Evolutionary conservation across 768 basidiomycete species (phyloP), one percentile per base, ranked within the genome.

Genomic region (Podaxis rugospora): DNA sequence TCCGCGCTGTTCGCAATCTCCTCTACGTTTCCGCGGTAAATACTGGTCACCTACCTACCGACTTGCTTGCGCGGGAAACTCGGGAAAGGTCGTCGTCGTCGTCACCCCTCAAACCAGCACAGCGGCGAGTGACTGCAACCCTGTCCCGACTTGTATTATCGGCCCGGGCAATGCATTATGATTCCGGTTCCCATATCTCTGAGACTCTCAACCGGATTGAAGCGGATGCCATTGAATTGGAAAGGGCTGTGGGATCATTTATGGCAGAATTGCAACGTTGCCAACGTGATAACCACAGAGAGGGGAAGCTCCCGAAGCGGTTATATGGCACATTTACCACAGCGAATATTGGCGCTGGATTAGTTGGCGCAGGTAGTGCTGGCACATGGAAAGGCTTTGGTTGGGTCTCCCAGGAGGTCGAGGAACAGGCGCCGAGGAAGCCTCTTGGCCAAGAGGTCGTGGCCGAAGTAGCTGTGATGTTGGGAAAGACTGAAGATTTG

Each of bases 131-230:
- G 35, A 92, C 93, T 1, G 91, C 93, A 6, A 93, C 93, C 0
- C 77, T 96, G 7, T 95, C 92, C 18, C 89, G 95, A 70, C 79
- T 98, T 28, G 91, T 96, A 32, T 83, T 97, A 2, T 92, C 90
- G 6, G 87, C 92, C n/a, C 88, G 96, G 52, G 93, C 95, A 0
- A 88, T 92, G 74, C 86, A 90, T 66, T 92, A 90, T 62, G 88
- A 92, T 67, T 87, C 89, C 0, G 87, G 85, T 14, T 80, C 83
- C 1, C 78, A 83, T 23, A 71, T 84, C 3, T 71, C 79, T 10
- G 86, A 90, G 62, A 89, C 88, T 13, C 78, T 86, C 1, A 82
- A 78, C 64, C 84, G 90, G 40, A 89, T 92, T 62, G 86, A 89
- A 67, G 80, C 84, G 4, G 90, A 92, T 67, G 89, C 89, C 1